These are phyloP conservation scores for Fusarium torulosum DNA, from an alignment of 2,329 filamentous ascomycete genomes.

Conservation along the genomic window DNA sequence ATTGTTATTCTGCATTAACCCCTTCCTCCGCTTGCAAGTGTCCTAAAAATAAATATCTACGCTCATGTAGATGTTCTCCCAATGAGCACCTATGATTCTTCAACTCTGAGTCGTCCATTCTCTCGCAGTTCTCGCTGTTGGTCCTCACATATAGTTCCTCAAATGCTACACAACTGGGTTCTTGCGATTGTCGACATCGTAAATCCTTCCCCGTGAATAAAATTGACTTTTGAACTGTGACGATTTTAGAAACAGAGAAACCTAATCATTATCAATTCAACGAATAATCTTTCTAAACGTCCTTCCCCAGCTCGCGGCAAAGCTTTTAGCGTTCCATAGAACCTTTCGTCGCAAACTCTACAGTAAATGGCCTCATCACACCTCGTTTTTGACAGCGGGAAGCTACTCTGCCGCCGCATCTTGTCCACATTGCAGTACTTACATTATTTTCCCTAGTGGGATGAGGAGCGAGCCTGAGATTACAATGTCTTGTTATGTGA, in stretches of 20 bases:
- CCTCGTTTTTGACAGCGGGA: conserved; percentile 15
- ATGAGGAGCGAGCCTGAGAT: background rate
- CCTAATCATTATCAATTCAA: background rate
- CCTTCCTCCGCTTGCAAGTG: background rate
- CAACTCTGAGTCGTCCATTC: background rate
- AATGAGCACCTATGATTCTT: background rate
- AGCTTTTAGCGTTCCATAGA: conserved; percentile 9
- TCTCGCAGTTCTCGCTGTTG: background rate
- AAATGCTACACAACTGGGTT: conserved; percentile 15
- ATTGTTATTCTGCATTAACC: background rate
- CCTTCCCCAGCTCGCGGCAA: background rate
- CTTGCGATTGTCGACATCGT: conserved; percentile 17
- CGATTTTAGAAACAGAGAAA: background rate
- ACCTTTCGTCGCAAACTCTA: conserved; percentile 8
- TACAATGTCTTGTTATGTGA: background rate
- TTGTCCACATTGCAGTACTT: too few relatives aligned
- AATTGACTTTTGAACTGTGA: background rate
- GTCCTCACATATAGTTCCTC: background rate
- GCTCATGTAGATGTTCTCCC: background rate
- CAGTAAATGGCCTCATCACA: conserved; percentile 11
- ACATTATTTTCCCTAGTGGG: too few relatives aligned
- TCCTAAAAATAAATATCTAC: background rate
- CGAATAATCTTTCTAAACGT: background rate
- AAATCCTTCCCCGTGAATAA: background rate
- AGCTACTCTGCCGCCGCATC: background rate